These are phyloP conservation scores for Bipolaris sorokiniana DNA, from an alignment of 2,329 filamentous ascomycete species.

Conservation along the genomic window DNA sequence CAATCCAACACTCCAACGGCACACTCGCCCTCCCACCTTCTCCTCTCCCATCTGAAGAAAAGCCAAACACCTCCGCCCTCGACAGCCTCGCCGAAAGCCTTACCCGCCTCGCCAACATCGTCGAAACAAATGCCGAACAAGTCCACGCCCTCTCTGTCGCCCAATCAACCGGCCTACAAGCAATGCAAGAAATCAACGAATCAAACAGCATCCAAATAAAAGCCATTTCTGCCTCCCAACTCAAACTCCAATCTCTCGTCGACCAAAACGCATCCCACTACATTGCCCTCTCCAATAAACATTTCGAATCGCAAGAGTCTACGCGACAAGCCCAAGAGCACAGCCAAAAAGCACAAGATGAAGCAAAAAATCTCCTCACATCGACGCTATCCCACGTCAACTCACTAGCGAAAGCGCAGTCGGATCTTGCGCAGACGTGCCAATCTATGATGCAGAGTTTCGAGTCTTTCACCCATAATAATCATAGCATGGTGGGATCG, in stretches of 20 bases:
- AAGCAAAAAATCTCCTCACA: slow-evolving; percentile 35
- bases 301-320: slow-evolving; percentile 39
- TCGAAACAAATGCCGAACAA: slow-evolving; percentile 40
- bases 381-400: slow-evolving; percentile 39
- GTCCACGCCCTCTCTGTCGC: slow-evolving; percentile 44
- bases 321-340: slow-evolving; percentile 35
- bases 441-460: slow-evolving; percentile 40
- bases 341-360: slow-evolving; percentile 31
- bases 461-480: slow-evolving; percentile 28
- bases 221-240: slow-evolving; percentile 39
- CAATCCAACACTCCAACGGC: slow-evolving; percentile 38
- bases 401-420: slow-evolving; percentile 36
- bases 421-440: slow-evolving; percentile 37
- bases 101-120: slow-evolving; percentile 34
- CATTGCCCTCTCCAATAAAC: slow-evolving; percentile 43
- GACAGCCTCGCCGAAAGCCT: slow-evolving; percentile 33
- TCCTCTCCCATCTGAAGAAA: slow-evolving; percentile 10
- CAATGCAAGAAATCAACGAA: slow-evolving; percentile 48
- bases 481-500: slow-evolving; percentile 17
- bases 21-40: slow-evolving; percentile 22
- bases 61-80: slow-evolving; percentile 25
- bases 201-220: slow-evolving; percentile 46
- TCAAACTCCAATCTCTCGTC: slow-evolving; percentile 38
- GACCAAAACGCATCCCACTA: slow-evolving; percentile 46
- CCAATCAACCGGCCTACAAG: slow-evolving; percentile 42